Percentiles rank a stretch among this genome's conserved stretches.
Conservation (phyloP, 2,329 filamentous ascomycete genomes). For the Chaetothyriales sp. region DNA sequence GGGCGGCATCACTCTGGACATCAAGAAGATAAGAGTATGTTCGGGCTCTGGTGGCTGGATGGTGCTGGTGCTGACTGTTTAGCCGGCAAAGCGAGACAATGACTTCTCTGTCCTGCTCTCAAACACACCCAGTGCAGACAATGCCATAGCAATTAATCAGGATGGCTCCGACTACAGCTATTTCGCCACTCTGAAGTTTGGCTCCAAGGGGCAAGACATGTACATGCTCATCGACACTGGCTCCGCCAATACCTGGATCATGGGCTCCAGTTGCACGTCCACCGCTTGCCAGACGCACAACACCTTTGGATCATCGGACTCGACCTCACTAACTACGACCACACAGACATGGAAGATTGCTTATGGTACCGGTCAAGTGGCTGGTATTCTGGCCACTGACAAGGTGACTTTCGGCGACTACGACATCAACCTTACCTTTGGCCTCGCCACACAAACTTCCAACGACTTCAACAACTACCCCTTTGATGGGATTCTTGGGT, state of each 20-base stretch:
- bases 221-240: constrained; percentile 41
- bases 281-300: constrained; percentile 54
- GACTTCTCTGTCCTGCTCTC: constrained; percentile 31
- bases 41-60: neutral
- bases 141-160: constrained; percentile 37
- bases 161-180: constrained; percentile 42
- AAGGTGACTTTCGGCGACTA: constrained; percentile 52
- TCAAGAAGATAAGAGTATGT: constrained; percentile 22
- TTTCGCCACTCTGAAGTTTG: constrained; percentile 36
- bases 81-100: constrained; percentile 31
- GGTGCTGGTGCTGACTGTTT: constrained; percentile 2
- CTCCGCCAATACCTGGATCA: constrained; percentile 63
- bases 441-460: constrained; percentile 56
- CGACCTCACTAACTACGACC: constrained; percentile 44
- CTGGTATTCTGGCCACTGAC: constrained; percentile 52
- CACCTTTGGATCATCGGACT: constrained; percentile 52
- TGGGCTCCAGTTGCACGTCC: constrained; percentile 53
- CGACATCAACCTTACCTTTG: constrained; percentile 51
- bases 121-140: constrained; percentile 25
- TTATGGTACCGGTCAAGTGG: constrained; percentile 65
- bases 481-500: constrained; percentile 74
- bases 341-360: constrained; percentile 46
- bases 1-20: constrained; percentile 22
- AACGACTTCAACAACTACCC: constrained; percentile 62
- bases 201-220: constrained; percentile 35